Percentiles rank a stretch among this genome's conserved stretches.
Evolutionary conservation across 805 yeast genomes (phyloP).

Genomic region (Allodekkera sacchari): DNA sequence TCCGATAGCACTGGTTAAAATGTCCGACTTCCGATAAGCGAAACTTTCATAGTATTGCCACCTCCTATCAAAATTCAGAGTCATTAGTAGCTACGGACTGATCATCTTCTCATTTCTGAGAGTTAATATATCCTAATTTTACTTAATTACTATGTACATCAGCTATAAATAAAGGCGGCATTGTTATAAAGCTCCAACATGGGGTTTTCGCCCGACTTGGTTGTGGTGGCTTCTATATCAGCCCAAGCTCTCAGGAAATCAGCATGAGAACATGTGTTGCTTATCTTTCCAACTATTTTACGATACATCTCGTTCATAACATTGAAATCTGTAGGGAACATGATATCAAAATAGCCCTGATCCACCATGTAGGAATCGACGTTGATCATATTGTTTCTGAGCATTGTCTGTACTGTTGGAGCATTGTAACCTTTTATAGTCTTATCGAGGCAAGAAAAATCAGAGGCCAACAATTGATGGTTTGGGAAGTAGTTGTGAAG

Average conservation of each 20-base stretch:
- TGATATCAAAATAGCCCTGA: slow-evolving; percentile 80
- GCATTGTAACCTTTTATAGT: slow-evolving; percentile 51
- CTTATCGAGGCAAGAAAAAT: slow-evolving; percentile 49
- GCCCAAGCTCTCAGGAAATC: slow-evolving; percentile 68
- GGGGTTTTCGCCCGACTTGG: slow-evolving; percentile 76
- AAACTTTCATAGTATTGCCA: no score
- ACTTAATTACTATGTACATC: neutral
- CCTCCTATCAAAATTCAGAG: no score
- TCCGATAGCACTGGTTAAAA: no score
- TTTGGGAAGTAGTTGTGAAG: slow-evolving; percentile 62
- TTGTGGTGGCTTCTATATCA: slow-evolving; percentile 55
- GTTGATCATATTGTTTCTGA: slow-evolving; percentile 59
- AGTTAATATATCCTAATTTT: no score
- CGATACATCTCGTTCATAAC: slow-evolving; percentile 54
- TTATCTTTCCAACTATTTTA: slow-evolving; percentile 52
- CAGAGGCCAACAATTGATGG: slow-evolving; percentile 67
- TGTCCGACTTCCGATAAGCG: no score
- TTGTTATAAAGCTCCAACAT: slow-evolving; percentile 71
- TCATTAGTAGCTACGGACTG: no score
- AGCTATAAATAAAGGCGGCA: slow-evolving; percentile 57
- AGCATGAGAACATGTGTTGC: slow-evolving; percentile 47
- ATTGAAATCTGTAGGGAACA: slow-evolving; percentile 76
- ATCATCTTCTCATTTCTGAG: no score
- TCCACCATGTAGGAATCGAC: slow-evolving; percentile 71
- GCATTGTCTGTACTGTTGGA: slow-evolving; percentile 75